These are phyloP conservation scores for Chrysoporthe austroafricana DNA, from an alignment of 2,329 filamentous ascomycete species.

Conservation along the genomic window DNA sequence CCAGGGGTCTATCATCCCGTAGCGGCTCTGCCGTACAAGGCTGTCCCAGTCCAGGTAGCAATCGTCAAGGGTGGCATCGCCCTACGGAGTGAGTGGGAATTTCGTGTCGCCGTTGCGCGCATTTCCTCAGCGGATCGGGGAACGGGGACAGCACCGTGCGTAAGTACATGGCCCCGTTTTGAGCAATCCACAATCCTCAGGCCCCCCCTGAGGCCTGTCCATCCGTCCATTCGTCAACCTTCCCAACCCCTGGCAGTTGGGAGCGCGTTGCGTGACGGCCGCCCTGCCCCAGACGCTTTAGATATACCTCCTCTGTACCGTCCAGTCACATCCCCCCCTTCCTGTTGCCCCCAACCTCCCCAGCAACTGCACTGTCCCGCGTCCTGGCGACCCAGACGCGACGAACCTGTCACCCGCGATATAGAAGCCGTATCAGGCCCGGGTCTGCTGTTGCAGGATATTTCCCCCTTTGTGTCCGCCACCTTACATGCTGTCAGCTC, in stretches of 20 bases:
- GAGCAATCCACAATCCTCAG: slow-evolving; percentile 18
- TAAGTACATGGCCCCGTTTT: slow-evolving; percentile 14
- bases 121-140: slow-evolving; percentile 22
- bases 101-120: slow-evolving; percentile 21
- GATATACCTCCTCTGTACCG: slow-evolving; percentile 12
- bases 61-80: slow-evolving; percentile 26
- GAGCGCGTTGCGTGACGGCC: slow-evolving; percentile 11
- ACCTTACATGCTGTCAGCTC: neutral
- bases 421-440: slow-evolving; percentile 1
- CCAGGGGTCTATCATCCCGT: slow-evolving; percentile 1
- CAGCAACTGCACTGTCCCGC: slow-evolving; percentile 19
- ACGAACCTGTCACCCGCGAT: slow-evolving; percentile 10
- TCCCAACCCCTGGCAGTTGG: slow-evolving; percentile 9
- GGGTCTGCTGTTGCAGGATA: neutral
- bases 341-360: neutral
- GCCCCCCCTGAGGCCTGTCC: slow-evolving; percentile 9
- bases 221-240: slow-evolving; percentile 22
- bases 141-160: slow-evolving; percentile 18
- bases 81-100: slow-evolving; percentile 20
- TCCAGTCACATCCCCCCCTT: slow-evolving; percentile 6
- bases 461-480: slow-evolving; percentile 9
- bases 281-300: neutral
- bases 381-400: slow-evolving; percentile 19
- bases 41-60: slow-evolving; percentile 3
- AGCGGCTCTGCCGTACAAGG: slow-evolving; percentile 18